Percentiles rank a stretch among this genome's conserved stretches.
Evolutionary conservation across 208 protist genomes (phyloP).

Genomic region (Wallacemonas sp.): DNA sequence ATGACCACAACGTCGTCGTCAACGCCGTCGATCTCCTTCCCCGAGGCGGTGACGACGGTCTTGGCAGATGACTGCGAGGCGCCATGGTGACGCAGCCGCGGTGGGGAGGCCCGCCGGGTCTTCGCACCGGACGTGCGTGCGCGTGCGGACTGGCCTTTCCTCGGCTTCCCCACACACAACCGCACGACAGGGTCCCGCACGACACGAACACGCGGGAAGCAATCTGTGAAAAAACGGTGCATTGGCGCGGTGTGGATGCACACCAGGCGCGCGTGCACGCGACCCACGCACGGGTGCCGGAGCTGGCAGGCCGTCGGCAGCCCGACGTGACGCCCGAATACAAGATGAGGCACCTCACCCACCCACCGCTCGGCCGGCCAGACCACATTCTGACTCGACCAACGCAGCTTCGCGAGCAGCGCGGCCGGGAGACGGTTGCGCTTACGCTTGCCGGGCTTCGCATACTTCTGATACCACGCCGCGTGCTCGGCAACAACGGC

Average conservation of each 20-base stretch:
- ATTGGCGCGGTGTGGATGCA: conserved; percentile 28
- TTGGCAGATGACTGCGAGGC: too few species aligned
- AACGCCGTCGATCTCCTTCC: background rate
- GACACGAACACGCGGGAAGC: background rate
- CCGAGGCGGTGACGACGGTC: background rate
- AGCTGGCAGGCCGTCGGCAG: conserved; percentile 42
- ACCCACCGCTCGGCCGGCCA: conserved; percentile 43
- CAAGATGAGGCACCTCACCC: conserved; percentile 53
- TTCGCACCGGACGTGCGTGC: background rate
- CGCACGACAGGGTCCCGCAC: background rate
- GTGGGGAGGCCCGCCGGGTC: background rate
- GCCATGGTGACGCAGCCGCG: background rate
- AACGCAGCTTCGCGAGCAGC: background rate
- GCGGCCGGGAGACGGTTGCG: background rate
- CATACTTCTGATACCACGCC: background rate
- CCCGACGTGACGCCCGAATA: conserved; percentile 52
- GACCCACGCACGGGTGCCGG: conserved; percentile 55
- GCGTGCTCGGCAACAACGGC: background rate
- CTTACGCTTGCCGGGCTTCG: background rate
- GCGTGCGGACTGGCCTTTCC: background rate
- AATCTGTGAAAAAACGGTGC: conserved; percentile 31
- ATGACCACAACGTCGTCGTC: background rate
- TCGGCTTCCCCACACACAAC: background rate
- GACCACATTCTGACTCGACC: background rate
- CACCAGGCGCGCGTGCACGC: conserved; percentile 65